Conservation (phyloP, 192 early-diverging fungal species). For the Linnemannia schmuckeri region DNA sequence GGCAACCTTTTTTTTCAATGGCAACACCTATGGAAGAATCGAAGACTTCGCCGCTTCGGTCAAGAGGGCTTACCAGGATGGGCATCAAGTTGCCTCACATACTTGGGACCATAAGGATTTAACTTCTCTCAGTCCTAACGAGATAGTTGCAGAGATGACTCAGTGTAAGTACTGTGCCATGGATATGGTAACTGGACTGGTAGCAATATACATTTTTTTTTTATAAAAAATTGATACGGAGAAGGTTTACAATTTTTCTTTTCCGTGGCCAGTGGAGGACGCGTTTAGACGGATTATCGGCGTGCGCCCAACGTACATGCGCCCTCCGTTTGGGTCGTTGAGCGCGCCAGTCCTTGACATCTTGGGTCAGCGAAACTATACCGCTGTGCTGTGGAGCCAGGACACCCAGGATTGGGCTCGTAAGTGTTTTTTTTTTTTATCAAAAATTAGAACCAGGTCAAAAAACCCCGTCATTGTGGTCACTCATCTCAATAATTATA, state of each 20-base stretch:
- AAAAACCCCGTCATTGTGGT: too few relatives aligned
- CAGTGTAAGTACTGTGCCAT: constrained; percentile 9
- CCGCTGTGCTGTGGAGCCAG: constrained; percentile 6
- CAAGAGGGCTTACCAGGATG: constrained; percentile 55
- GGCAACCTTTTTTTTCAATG: constrained; percentile 53
- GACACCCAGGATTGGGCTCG: constrained; percentile 18
- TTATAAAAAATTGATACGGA: too few relatives aligned
- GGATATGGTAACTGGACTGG: background rate
- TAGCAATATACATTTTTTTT: background rate
- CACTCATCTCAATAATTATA: too few relatives aligned
- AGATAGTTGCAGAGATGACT: constrained; percentile 3
- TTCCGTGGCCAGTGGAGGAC: constrained; percentile 1
- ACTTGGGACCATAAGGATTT: constrained; percentile 61
- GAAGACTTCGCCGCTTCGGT: constrained; percentile 38
- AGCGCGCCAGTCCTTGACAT: background rate
- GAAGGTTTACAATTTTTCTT: background rate
- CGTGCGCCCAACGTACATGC: constrained; percentile 9
- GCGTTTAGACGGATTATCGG: constrained; percentile 13
- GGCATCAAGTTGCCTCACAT: constrained; percentile 71
- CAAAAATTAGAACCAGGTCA: too few relatives aligned
- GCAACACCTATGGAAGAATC: constrained; percentile 21
- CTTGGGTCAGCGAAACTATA: constrained; percentile 12
- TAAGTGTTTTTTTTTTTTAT: background rate
- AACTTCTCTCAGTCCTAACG: background rate
- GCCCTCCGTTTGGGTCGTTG: constrained; percentile 14